phyloP scores from a whole-genome alignment of 805 yeast species.

The Kuraishia molischiana region DNA sequence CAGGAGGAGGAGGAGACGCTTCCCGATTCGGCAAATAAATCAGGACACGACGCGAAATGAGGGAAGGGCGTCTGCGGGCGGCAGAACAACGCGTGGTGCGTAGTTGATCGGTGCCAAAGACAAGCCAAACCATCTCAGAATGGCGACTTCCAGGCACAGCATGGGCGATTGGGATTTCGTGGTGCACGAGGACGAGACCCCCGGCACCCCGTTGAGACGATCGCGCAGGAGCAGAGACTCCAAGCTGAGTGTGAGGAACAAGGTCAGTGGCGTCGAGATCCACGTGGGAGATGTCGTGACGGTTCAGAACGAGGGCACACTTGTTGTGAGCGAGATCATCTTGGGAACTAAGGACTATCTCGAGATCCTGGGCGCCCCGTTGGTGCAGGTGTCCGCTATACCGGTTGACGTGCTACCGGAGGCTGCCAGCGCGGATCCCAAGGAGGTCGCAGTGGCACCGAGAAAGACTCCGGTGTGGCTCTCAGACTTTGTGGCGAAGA shows the following conservation, averaged over 20 bases:
- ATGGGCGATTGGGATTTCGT: not conserved
- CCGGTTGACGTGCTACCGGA: not conserved
- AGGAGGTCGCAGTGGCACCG: too few species aligned
- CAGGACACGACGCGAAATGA: too few species aligned
- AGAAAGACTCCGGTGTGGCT: too few species aligned
- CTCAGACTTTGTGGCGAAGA: too few species aligned
- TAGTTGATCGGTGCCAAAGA: too few species aligned
- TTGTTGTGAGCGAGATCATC: not conserved
- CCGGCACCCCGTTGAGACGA: too few species aligned
- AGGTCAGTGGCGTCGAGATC: not conserved
- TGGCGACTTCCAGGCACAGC: not conserved
- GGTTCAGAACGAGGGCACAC: not conserved
- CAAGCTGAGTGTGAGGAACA: not conserved
- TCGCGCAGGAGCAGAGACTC: constrained; percentile 3
- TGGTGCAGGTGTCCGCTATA: not conserved
- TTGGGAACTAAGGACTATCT: not conserved
- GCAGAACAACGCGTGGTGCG: too few species aligned
- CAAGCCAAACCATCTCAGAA: too few species aligned
- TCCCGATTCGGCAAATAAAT: too few species aligned
- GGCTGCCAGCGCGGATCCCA: too few species aligned
- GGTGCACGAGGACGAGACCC: not conserved
- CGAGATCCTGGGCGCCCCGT: not conserved
- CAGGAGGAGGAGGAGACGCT: too few species aligned
- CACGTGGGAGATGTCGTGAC: not conserved
- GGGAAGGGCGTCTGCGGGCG: too few species aligned